phyloP scores from a whole-genome alignment of 2,329 filamentous ascomycete genomes.

The Mycogone perniciosa region DNA sequence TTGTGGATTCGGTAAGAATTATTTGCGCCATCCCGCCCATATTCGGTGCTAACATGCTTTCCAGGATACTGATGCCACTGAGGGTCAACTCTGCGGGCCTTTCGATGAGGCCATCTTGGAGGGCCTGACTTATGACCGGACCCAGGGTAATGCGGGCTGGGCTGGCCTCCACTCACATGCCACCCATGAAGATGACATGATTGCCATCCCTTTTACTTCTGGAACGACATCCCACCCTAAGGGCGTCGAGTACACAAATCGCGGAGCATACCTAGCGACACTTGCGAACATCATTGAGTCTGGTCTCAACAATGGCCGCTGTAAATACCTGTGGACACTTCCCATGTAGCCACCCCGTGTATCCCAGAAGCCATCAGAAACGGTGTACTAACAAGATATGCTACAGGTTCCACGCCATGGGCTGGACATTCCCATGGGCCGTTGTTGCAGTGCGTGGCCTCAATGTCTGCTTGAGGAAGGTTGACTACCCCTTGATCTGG shows the following conservation, averaged over 20 bases:
- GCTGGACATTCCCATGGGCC: conserved; percentile 90
- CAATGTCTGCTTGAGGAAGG: conserved; percentile 88
- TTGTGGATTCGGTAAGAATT: conserved; percentile 59
- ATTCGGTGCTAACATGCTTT: neutral
- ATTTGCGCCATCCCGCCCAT: neutral
- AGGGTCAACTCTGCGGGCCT: conserved; percentile 67
- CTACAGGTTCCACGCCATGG: conserved; percentile 56
- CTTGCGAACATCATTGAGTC: conserved; percentile 85
- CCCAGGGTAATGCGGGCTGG: conserved; percentile 68
- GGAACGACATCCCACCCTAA: conserved; percentile 90
- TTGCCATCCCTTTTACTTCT: conserved; percentile 89
- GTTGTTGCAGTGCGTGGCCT: conserved; percentile 92
- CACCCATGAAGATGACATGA: conserved; percentile 68
- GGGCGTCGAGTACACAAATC: conserved; percentile 86
- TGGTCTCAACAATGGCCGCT: conserved; percentile 68
- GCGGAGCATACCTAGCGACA: conserved; percentile 78
- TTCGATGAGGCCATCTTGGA: conserved; percentile 81
- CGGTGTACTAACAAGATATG: neutral
- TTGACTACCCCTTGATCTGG: conserved; percentile 94
- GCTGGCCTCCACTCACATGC: conserved; percentile 63
- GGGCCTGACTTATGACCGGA: conserved; percentile 64
- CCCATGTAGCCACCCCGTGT: conserved; percentile 63
- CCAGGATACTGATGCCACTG: conserved; percentile 70
- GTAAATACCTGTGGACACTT: conserved; percentile 84
- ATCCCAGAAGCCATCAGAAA: conserved; percentile 14